Conservation (phyloP, 2,329 filamentous ascomycete genomes). For the Colletotrichum sp. region DNA sequence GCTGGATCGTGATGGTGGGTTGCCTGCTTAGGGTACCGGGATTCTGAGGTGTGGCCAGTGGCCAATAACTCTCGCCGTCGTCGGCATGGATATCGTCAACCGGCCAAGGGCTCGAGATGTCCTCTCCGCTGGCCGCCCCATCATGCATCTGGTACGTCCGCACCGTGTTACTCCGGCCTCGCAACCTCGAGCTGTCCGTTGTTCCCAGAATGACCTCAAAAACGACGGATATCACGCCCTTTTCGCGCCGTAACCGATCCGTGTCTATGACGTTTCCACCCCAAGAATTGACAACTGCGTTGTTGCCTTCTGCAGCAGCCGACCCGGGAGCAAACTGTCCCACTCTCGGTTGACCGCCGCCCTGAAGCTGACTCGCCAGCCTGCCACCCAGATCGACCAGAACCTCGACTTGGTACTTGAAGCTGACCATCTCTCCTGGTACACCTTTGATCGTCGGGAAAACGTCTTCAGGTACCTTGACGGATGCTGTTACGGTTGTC, state of each 20-base stretch:
- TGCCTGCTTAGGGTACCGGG: conserved; percentile 2
- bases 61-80: conserved; percentile 17
- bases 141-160: conserved; percentile 27
- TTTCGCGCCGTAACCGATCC: conserved; percentile 82
- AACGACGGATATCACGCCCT: conserved; percentile 85
- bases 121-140: conserved; percentile 35
- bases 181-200: conserved; percentile 65
- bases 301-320: conserved; percentile 40
- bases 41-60: background rate
- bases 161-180: conserved; percentile 22
- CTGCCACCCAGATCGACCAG: conserved; percentile 92
- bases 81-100: conserved; percentile 8
- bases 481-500: conserved; percentile 79
- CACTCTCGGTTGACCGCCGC: conserved; percentile 59
- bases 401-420: conserved; percentile 92
- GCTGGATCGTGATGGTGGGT: conserved; percentile 10
- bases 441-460: conserved; percentile 93
- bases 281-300: conserved; percentile 56
- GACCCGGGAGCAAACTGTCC: conserved; percentile 33
- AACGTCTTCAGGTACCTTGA: conserved; percentile 86
- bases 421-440: conserved; percentile 92
- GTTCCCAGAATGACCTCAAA: conserved; percentile 92
- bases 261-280: conserved; percentile 83
- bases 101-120: conserved; percentile 24
- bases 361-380: conserved; percentile 73